Conservation (phyloP, 176 grass and related monocot genomes). For the Paspalum vaginatum region DNA sequence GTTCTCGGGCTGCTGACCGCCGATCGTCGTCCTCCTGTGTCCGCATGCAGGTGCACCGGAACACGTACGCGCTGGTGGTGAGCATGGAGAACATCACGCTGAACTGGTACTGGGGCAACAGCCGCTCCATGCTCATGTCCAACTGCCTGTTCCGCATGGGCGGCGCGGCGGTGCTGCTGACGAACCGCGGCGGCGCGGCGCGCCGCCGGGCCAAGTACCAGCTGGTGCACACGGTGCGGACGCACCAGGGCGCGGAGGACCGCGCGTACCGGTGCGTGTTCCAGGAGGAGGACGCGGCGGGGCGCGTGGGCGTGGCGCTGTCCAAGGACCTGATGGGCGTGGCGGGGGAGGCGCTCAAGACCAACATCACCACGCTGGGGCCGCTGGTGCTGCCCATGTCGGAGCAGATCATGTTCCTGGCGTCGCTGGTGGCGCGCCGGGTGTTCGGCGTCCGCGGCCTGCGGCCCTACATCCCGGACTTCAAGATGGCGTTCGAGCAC, state of each 20-base stretch:
- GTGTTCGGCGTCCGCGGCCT: constrained; percentile 48
- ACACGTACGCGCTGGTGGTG: constrained; percentile 87
- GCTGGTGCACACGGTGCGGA: constrained; percentile 79
- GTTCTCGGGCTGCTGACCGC: no score
- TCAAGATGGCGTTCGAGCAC: constrained; percentile 96
- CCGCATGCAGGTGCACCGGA: constrained; percentile 77
- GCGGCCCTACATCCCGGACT: constrained; percentile 80
- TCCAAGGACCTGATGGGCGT: constrained; percentile 95
- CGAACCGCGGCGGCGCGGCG: constrained; percentile 51
- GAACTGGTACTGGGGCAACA: constrained; percentile 94
- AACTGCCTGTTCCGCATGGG: constrained; percentile 98
- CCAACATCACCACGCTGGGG: constrained; percentile 86
- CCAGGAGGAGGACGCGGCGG: constrained; percentile 69
- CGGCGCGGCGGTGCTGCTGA: constrained; percentile 81
- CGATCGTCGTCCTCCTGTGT: no score
- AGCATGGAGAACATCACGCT: constrained; percentile 99
- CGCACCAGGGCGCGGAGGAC: constrained; percentile 70
- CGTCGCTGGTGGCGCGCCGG: constrained; percentile 43
- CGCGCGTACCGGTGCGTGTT: constrained; percentile 72
- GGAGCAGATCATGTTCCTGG: constrained; percentile 78
- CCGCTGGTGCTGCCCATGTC: constrained; percentile 88
- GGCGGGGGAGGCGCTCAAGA: constrained; percentile 71
- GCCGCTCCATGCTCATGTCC: constrained; percentile 91
- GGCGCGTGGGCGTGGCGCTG: constrained; percentile 59
- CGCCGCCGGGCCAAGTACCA: constrained; percentile 77